Percentiles rank a stretch among this genome's conserved stretches.
phyloP scores from a whole-genome alignment of 2,329 filamentous ascomycete genomes.

The Fusarium sp. region DNA sequence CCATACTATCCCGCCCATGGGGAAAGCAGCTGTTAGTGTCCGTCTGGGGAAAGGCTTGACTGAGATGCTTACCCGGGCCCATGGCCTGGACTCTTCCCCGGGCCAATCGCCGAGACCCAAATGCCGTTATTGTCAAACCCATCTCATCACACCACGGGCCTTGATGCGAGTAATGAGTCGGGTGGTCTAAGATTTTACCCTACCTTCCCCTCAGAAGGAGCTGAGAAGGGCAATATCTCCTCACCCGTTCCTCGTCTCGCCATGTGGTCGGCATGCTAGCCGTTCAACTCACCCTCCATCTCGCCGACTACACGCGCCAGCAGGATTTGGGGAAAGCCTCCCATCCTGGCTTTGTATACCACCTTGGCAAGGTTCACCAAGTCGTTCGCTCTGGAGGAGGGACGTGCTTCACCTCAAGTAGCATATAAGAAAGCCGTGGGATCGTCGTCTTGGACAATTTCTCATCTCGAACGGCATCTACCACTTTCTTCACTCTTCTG shows the following conservation, averaged over 20 bases:
- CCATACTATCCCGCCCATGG: not conserved
- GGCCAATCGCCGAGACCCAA: conserved; percentile 20
- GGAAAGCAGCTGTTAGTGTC: conserved; percentile 7
- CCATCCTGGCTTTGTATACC: not conserved
- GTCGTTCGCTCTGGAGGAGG: conserved; percentile 1
- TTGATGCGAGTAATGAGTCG: conserved; percentile 3
- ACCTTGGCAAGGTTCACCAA: not conserved
- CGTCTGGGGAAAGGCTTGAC: conserved; percentile 17
- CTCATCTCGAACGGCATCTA: conserved; percentile 20
- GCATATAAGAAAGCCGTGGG: conserved; percentile 35
- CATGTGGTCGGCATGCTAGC: conserved; percentile 3
- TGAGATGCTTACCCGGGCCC: conserved; percentile 2
- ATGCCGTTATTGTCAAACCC: not conserved
- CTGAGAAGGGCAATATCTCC: conserved; percentile 27
- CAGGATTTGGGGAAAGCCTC: conserved; percentile 4
- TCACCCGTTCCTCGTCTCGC: not conserved
- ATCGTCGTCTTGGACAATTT: conserved; percentile 10
- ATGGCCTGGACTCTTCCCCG: conserved; percentile 8
- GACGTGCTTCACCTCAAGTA: conserved; percentile 24
- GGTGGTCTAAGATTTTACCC: not conserved
- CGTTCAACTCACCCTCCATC: not conserved
- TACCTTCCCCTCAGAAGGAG: not conserved
- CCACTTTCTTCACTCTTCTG: not conserved
- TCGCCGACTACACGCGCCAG: not conserved
- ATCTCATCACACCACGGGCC: not conserved